phyloP scores from a whole-genome alignment of 2,329 filamentous ascomycete species.

The Rutstroemia sp. region DNA sequence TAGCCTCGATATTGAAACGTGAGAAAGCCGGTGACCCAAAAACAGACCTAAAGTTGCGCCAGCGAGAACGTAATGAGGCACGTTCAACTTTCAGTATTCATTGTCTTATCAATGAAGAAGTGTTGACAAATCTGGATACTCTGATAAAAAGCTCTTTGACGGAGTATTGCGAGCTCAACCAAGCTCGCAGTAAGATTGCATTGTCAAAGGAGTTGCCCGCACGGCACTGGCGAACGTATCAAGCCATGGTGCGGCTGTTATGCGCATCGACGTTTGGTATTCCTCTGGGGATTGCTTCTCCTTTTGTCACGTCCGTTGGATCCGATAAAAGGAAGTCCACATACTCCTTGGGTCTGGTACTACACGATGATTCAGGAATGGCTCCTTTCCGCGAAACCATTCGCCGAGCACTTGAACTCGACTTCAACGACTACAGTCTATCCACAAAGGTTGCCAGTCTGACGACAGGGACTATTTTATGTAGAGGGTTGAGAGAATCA shows the following conservation, averaged over 20 bases:
- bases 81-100: background rate
- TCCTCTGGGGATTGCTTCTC: background rate
- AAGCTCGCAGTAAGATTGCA: background rate
- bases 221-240: conserved; percentile 7
- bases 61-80: too few species aligned
- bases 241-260: background rate
- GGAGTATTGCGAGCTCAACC: background rate
- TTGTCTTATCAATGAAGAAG: background rate
- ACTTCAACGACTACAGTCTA: background rate
- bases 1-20: too few species aligned
- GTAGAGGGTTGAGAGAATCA: background rate
- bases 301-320: background rate
- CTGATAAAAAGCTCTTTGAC: background rate
- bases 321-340: background rate
- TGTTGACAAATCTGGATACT: background rate
- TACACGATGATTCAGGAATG: background rate
- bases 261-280: background rate
- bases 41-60: too few species aligned
- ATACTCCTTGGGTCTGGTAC: background rate
- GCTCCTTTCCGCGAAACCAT: background rate
- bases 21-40: too few species aligned
- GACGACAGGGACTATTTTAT: background rate
- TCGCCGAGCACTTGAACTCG: background rate
- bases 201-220: conserved; percentile 1
- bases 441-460: background rate